Base-by-base conservation (phyloP, 805 yeast genomes). In the Wickerhamiella musiphila region DNA sequence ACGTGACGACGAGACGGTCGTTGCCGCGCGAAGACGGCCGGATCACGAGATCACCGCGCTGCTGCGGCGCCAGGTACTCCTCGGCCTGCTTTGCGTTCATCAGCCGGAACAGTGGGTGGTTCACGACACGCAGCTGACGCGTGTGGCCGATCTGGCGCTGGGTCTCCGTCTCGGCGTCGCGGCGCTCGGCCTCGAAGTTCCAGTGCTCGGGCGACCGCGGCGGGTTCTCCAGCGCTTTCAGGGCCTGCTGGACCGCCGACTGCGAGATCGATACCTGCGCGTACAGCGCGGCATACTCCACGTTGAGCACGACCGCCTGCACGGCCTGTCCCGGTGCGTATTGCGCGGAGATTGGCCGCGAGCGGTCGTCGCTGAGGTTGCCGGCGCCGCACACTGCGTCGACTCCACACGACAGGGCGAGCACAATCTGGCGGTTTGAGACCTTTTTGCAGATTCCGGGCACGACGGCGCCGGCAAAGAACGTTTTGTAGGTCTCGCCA, bases 11-110 rank as follows among this genome's bases (percentile, higher is more conserved):
- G 44, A 90, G 64, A 53, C 74, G 94, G 40, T 81, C 78, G 29
- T 68, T 64, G 26, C 98, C 98, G 40, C 74, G 71, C 7, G 93
- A 81, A 0, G 95, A 82, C 13, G 96, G 99, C 44, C 99, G 69
- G 35, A 90, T 78, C 14, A 90, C 93, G 56, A 82, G 69, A 44
- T 81, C 93, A 33, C 99, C 99, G 41, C 84, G 75, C 26, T 74
- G 69, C 50, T 77, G 68, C 16, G 94, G 79, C 14, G 94, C 94
- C 46, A 90, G 65, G 44, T 67, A 83, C 44, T 78, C 93, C 53
- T 86, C 96, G 1, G 99, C 96, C 60, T 90, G 94, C 35, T 63
- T 65, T 37, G 78, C 67, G 45, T 72, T 78, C 60, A 84, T 76
- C 40, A 79, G 76, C 45, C 72, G 77, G 66, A 79, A 90, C 51